Conservation (phyloP, 163 green algal species). For the Chloroidium sp. region DNA sequence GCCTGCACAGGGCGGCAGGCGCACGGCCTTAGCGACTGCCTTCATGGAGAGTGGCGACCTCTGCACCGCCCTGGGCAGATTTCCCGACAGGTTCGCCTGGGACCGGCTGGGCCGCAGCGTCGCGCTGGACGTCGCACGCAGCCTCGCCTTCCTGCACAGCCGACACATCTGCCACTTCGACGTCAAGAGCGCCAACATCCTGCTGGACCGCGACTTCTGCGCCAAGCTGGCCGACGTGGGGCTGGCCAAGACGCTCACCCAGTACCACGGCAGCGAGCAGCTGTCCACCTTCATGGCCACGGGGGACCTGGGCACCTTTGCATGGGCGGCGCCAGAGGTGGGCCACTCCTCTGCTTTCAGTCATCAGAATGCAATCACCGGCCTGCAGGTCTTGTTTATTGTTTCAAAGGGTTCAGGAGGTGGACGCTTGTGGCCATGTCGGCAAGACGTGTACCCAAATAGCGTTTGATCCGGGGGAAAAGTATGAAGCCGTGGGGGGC, state of each 20-base stretch:
- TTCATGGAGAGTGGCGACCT: background rate
- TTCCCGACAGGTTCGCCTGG: background rate
- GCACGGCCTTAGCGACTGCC: background rate
- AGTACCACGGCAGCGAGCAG: background rate
- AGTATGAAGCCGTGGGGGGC: too few species aligned
- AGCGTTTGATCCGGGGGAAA: too few species aligned
- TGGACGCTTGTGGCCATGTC: too few species aligned
- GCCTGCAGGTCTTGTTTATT: too few species aligned
- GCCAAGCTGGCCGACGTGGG: constrained; percentile 35
- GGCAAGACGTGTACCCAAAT: too few species aligned
- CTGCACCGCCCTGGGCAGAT: background rate
- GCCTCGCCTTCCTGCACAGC: constrained; percentile 22
- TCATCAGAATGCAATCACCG: too few species aligned
- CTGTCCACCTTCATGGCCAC: background rate
- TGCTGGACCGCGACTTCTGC: constrained; percentile 18
- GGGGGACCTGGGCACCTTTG: constrained; percentile 1
- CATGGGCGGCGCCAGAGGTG: constrained; percentile 10
- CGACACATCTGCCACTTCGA: constrained; percentile 31
- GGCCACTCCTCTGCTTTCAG: background rate
- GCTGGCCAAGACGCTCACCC: constrained; percentile 16
- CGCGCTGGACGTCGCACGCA: constrained; percentile 17
- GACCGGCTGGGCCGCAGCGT: background rate
- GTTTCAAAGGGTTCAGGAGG: too few species aligned
- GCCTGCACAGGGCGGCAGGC: background rate
- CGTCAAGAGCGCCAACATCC: constrained; percentile 21